Conservation (phyloP, 495 filamentous ascomycete species). For the Podospora appendiculata region DNA sequence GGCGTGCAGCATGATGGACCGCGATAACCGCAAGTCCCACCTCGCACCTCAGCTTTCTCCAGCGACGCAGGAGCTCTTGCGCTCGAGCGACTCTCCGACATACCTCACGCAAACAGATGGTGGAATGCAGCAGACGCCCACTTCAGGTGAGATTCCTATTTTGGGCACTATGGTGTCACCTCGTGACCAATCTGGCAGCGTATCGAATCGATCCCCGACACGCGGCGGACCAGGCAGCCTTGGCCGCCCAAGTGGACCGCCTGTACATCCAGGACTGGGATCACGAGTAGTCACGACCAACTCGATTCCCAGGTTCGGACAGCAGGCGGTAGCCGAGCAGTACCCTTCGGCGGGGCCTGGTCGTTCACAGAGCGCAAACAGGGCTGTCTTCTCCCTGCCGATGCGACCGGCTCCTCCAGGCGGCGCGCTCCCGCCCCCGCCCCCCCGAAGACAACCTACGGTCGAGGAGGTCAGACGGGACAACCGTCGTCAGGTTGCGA, state of each 20-base stretch:
- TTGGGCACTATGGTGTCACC: slow-evolving; percentile 39
- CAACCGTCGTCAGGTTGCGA: slow-evolving; percentile 27
- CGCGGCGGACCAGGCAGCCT: slow-evolving; percentile 32
- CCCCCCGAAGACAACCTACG: slow-evolving; percentile 32
- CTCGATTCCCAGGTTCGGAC: slow-evolving; percentile 31
- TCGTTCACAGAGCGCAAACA: slow-evolving; percentile 11
- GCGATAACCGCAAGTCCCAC: slow-evolving; percentile 86
- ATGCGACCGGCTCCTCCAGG: slow-evolving; percentile 39
- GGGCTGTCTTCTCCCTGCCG: slow-evolving; percentile 36
- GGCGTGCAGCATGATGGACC: slow-evolving; percentile 85
- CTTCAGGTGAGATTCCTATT: slow-evolving; percentile 61
- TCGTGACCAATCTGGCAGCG: slow-evolving; percentile 29
- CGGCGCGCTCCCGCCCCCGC: slow-evolving; percentile 35
- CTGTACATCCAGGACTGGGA: slow-evolving; percentile 44
- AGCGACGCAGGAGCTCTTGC: slow-evolving; percentile 49
- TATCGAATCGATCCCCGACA: slow-evolving; percentile 35
- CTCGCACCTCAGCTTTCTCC: slow-evolving; percentile 60
- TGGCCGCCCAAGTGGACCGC: slow-evolving; percentile 34
- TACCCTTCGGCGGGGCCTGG: slow-evolving; percentile 3
- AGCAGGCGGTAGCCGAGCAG: slow-evolving; percentile 19
- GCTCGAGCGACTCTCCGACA: slow-evolving; percentile 44
- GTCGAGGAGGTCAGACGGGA: slow-evolving; percentile 12
- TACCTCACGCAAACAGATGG: slow-evolving; percentile 20
- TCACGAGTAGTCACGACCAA: slow-evolving; percentile 37
- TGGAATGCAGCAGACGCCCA: slow-evolving; percentile 44